phyloP scores from a whole-genome alignment of 1,139 yeast genomes.

The Casaregolazyma suthepensis region DNA sequence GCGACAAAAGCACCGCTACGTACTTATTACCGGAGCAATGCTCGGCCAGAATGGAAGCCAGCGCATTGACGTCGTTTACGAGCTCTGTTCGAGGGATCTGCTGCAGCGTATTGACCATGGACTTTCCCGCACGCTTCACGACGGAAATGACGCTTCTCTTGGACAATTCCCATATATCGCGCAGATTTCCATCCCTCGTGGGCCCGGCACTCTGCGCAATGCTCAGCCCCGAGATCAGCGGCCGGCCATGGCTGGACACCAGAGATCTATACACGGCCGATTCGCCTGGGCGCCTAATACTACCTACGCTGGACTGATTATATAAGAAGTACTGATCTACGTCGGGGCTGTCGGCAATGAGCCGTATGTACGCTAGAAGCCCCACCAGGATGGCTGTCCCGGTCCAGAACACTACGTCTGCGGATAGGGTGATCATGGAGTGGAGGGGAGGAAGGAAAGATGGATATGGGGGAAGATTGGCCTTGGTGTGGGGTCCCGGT shows the following conservation, averaged over 20 bases:
- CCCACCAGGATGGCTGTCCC: constrained; percentile 16
- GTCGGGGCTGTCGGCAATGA: constrained; percentile 37
- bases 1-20: constrained; percentile 25
- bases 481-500: not conserved
- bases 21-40: constrained; percentile 2
- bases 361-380: constrained; percentile 21
- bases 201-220: constrained; percentile 34
- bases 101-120: not conserved
- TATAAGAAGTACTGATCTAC: constrained; percentile 48
- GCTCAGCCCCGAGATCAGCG: constrained; percentile 46
- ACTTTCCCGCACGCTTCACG: constrained; percentile 3
- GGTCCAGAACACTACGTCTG: constrained; percentile 3
- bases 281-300: constrained; percentile 48
- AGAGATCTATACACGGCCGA: constrained; percentile 61
- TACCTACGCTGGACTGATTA: constrained; percentile 50
- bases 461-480: not conserved
- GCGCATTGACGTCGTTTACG: constrained; percentile 11
- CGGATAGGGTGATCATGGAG: not conserved
- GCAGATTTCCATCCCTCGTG: constrained; percentile 49
- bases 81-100: constrained; percentile 11
- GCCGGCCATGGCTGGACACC: constrained; percentile 38
- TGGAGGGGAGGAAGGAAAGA: not conserved
- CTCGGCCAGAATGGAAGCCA: constrained; percentile 11
- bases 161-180: constrained; percentile 48
- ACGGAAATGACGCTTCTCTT: constrained; percentile 8